Evolutionary conservation across 75 land plant species (phyloP).

Genomic region (Picea sitchensis): DNA sequence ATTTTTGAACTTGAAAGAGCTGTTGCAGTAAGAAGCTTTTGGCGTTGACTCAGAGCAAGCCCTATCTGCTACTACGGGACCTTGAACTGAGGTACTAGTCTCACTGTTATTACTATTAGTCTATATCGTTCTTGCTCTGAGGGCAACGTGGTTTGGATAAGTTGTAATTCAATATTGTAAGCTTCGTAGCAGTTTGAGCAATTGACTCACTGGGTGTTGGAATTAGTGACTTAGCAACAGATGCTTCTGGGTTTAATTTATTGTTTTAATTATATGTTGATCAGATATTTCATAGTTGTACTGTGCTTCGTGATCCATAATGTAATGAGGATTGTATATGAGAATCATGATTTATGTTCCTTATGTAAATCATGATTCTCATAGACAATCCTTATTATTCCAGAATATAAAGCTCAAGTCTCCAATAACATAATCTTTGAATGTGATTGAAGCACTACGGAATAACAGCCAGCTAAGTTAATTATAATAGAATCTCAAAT

Average conservation of each 20-base stretch:
- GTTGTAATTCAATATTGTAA: neutral
- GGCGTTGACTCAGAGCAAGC: constrained; percentile 40
- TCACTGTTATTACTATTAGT: constrained; percentile 19
- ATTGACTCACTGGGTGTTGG: neutral
- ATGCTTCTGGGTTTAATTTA: neutral
- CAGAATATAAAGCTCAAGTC: too few relatives aligned
- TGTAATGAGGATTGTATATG: neutral
- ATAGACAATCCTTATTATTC: too few relatives aligned
- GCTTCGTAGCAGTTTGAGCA: too few relatives aligned
- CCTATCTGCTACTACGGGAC: constrained; percentile 41
- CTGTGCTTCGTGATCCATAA: neutral
- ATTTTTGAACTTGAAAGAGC: constrained; percentile 51
- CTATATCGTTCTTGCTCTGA: constrained; percentile 14
- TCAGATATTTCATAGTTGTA: neutral
- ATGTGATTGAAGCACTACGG: too few relatives aligned
- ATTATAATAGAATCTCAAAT: too few relatives aligned
- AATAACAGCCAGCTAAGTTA: too few relatives aligned
- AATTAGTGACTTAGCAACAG: neutral
- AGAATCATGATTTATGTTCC: too few relatives aligned
- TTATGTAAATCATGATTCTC: too few relatives aligned
- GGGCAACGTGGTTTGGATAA: constrained; percentile 2
- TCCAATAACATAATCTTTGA: too few relatives aligned
- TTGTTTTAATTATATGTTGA: neutral
- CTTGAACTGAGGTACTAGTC: constrained; percentile 37
- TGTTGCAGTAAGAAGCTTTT: constrained; percentile 43